A percentile compares a stretch with the other conserved stretches of the same genome.
Conservation (phyloP, 2,329 filamentous ascomycete species). For the Magnaporthiopsis incrustans region DNA sequence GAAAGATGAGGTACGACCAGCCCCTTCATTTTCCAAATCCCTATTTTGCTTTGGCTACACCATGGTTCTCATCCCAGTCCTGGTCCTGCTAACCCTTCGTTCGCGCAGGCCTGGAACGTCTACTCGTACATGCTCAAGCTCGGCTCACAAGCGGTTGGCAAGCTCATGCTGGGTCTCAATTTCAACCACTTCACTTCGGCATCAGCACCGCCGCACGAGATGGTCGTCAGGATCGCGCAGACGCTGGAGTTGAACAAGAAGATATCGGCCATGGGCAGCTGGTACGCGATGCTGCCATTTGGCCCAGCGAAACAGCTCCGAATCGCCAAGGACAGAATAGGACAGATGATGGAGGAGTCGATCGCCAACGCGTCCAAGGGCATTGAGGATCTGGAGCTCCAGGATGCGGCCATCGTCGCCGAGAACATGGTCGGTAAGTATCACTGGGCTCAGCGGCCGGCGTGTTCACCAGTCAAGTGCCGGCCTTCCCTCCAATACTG, state of each 20-base stretch:
- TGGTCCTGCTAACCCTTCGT: neutral
- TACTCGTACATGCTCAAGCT: slow-evolving; percentile 44
- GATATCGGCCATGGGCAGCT: slow-evolving; percentile 42
- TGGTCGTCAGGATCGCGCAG: slow-evolving; percentile 42
- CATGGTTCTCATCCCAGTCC: neutral
- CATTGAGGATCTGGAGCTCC: slow-evolving; percentile 30
- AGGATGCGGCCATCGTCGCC: slow-evolving; percentile 41
- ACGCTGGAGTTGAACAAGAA: slow-evolving; percentile 50
- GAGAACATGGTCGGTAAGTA: slow-evolving; percentile 27
- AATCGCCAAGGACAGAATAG: slow-evolving; percentile 23
- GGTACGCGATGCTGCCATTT: slow-evolving; percentile 50
- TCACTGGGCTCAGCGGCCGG: too few species aligned
- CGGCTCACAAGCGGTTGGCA: slow-evolving; percentile 35
- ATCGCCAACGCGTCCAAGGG: slow-evolving; percentile 30
- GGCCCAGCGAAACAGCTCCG: slow-evolving; percentile 42
- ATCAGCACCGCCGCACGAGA: slow-evolving; percentile 40
- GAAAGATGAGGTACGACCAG: slow-evolving; percentile 30
- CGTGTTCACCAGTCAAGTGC: neutral
- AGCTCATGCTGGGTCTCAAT: slow-evolving; percentile 36
- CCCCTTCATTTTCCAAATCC: neutral
- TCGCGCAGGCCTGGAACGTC: slow-evolving; percentile 24
- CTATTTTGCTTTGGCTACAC: too few species aligned
- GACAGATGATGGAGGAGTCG: slow-evolving; percentile 28
- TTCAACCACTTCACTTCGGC: slow-evolving; percentile 34
- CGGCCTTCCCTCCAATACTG: neutral